Evolutionary conservation across 192 early-diverging fungal species (phyloP), one percentile per base, ranked within the genome.

Genomic region (Coemansia sp.): DNA sequence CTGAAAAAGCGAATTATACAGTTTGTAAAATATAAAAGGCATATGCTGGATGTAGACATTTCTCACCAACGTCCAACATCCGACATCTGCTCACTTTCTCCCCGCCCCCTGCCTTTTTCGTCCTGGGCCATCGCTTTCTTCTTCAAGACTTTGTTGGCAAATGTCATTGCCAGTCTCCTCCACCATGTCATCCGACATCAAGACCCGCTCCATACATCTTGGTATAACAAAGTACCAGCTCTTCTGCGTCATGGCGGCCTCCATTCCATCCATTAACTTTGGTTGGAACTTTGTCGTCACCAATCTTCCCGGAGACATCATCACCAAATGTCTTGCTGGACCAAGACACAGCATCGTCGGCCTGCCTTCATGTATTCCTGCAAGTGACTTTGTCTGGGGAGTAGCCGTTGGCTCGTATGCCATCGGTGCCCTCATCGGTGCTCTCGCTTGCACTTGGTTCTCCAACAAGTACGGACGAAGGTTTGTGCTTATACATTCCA

Each of bases 351-450:
- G 45, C 6, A 73, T 70, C 20, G 42, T 34, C 2, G 55, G 59
- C 13, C 34, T 81, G 7, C 78, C 78, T 0, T 71, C 68, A 4
- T 81, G 69, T 23, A 47, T 82, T 27, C 70, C 70, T 4, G 41
- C 65, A 22, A 67, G 42, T 57, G 57, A 81, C 52, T 54, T 50
- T 50, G 57, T 69, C 19, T 81, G 86, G 86, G 83, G 84, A 4
- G 48, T 83, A 33, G 73, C 66, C 1, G 82, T 81, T 23, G 84
- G 82, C 50, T 70, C 71, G 50, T 83, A 81, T 62, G 74, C 85
- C 2, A 38, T 84, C 42, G 90, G 88, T 37, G 86, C 86, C 17
- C 74, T 89, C 6, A 19, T 85, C 17, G 90, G 90, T 9, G 89
- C 82, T 37, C 60, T 90, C 9, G 34, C 72, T 3, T 84, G 85